Conservation (phyloP, 371 early-diverging fungal species). For the Rhizomucor miehei region DNA sequence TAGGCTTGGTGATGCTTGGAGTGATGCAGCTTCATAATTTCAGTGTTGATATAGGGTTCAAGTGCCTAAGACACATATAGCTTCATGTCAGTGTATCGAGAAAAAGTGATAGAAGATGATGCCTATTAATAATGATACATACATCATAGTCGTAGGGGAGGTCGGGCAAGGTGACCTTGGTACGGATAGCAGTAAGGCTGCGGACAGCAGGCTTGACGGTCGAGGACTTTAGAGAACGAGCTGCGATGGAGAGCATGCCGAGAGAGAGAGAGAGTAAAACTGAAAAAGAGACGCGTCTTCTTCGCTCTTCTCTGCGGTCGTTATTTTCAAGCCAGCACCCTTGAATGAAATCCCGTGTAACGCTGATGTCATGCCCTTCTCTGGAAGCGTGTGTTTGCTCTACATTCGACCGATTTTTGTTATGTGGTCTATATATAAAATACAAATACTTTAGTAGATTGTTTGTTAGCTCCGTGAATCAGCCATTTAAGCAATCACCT, state of each 20-base stretch:
- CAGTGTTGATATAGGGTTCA: conserved; percentile 89
- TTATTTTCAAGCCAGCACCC: neutral
- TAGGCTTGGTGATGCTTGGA: conserved; percentile 92
- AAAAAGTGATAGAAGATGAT: neutral
- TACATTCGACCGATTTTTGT: no score
- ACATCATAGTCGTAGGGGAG: conserved; percentile 75
- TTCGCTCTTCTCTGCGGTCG: neutral
- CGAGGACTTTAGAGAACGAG: conserved; percentile 41
- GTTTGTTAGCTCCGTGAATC: no score
- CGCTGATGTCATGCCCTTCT: no score
- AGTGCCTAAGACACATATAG: conserved; percentile 65
- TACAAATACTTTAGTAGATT: no score
- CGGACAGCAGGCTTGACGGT: conserved; percentile 35
- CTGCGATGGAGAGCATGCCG: conserved; percentile 43
- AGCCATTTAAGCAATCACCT: no score
- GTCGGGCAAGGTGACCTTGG: conserved; percentile 71
- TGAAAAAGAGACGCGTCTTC: neutral
- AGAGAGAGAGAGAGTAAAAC: conserved; percentile 6
- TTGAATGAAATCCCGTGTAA: no score
- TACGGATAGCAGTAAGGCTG: conserved; percentile 47
- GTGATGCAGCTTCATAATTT: conserved; percentile 98
- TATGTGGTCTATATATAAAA: no score
- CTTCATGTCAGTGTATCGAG: conserved; percentile 8
- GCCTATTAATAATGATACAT: conserved; percentile 13
- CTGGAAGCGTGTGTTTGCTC: no score